A percentile compares a stretch with the other conserved stretches of the same genome.
These are phyloP conservation scores for Chlamydomonas sp. DNA, from an alignment of 139 green algal genomes.

Conservation along the genomic window DNA sequence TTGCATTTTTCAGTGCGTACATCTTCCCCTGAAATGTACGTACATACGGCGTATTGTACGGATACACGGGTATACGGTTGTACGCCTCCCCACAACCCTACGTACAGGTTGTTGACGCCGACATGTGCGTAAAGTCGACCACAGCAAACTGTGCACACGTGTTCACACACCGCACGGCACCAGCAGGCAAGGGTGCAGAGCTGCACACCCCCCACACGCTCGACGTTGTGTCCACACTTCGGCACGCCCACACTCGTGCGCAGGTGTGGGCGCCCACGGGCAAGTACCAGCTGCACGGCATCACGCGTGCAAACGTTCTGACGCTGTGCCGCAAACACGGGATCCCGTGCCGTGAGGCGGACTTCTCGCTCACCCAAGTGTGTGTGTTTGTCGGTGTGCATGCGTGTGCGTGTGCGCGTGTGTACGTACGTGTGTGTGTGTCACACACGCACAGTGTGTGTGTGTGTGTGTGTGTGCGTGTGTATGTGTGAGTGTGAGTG, in stretches of 20 bases:
- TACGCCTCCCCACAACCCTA: too few relatives aligned
- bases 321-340: conserved; percentile 37
- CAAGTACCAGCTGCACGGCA: conserved; percentile 49
- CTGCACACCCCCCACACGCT: too few relatives aligned
- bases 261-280: conserved; percentile 39
- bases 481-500: neutral
- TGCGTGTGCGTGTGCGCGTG: neutral
- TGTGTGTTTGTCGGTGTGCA: neutral
- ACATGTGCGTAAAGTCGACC: too few relatives aligned
- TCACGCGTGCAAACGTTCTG: conserved; percentile 59
- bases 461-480: neutral
- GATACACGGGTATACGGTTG: too few relatives aligned
- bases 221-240: neutral
- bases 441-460: too few relatives aligned
- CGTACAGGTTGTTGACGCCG: too few relatives aligned
- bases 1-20: too few relatives aligned
- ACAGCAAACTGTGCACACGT: too few relatives aligned
- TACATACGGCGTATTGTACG: too few relatives aligned
- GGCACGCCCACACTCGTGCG: conserved; percentile 5
- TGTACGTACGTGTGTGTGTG: too few relatives aligned
- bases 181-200: conserved; percentile 9
- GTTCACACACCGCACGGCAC: conserved; percentile 10
- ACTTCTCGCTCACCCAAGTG: conserved; percentile 63
- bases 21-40: too few relatives aligned
- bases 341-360: conserved; percentile 40